Percentiles rank a stretch among this genome's conserved stretches.
Evolutionary conservation across 768 basidiomycete species (phyloP).

Genomic region (Agaricus subrufescens): DNA sequence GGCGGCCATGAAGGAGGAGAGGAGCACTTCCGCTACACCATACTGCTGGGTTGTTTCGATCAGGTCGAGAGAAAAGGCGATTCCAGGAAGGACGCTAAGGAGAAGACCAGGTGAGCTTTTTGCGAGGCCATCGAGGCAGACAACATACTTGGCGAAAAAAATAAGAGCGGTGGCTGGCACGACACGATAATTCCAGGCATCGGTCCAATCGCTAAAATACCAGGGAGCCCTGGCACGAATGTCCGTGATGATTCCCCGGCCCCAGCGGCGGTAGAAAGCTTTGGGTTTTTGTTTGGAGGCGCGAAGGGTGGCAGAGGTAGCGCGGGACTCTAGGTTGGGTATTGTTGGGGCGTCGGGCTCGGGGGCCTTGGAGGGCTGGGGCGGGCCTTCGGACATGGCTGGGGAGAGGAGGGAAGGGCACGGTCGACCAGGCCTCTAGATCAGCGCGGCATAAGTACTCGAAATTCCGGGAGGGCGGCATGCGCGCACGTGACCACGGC

Average conservation of each 20-base stretch:
- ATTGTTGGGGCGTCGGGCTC: no score
- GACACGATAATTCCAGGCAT: conserved; percentile 90
- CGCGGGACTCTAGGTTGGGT: not conserved
- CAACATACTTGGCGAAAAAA: conserved; percentile 75
- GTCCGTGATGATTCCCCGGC: conserved; percentile 67
- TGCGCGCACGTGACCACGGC: no score
- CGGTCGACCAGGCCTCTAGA: no score
- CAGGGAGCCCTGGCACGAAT: conserved; percentile 68
- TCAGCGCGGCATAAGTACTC: no score
- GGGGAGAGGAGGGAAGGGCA: no score
- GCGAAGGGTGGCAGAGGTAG: not conserved
- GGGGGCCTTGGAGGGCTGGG: no score
- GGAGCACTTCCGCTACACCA: conserved; percentile 82
- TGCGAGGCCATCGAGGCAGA: no score
- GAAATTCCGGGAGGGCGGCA: no score
- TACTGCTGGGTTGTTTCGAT: conserved; percentile 90
- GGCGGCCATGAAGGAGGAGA: conserved; percentile 85
- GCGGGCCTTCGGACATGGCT: no score
- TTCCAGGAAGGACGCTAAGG: conserved; percentile 75
- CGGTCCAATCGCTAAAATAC: conserved; percentile 85
- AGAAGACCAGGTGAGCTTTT: no score
- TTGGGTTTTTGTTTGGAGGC: not conserved
- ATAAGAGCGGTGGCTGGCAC: conserved; percentile 82
- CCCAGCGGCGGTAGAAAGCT: conserved; percentile 30
- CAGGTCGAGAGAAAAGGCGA: conserved; percentile 88